Evolutionary conservation across 352 stramenopile genomes (phyloP).

Genomic region (Phytophthora multivora): DNA sequence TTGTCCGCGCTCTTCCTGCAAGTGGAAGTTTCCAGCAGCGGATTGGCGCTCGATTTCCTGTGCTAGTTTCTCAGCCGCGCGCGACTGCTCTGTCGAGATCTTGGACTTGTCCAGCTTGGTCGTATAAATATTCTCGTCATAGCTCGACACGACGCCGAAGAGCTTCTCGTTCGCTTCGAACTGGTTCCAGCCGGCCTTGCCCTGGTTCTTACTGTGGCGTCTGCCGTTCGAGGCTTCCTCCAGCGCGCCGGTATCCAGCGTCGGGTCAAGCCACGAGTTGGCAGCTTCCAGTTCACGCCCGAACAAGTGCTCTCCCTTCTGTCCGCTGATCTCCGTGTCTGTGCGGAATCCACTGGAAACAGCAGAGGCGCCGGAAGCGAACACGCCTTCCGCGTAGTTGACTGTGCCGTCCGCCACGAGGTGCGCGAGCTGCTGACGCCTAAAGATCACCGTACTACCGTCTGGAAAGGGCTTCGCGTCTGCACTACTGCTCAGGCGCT

Average conservation of each 20-base stretch:
- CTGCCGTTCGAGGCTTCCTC: slow-evolving; percentile 46
- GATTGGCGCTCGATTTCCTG: slow-evolving; percentile 94
- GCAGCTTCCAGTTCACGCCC: slow-evolving; percentile 70
- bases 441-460: slow-evolving; percentile 80
- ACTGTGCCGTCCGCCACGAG: slow-evolving; percentile 60
- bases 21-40: slow-evolving; percentile 91
- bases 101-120: slow-evolving; percentile 95
- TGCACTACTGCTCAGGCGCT: slow-evolving; percentile 33
- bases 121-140: slow-evolving; percentile 99
- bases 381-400: slow-evolving; percentile 62
- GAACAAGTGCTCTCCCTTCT: slow-evolving; percentile 67
- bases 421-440: slow-evolving; percentile 67
- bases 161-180: slow-evolving; percentile 97
- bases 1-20: slow-evolving; percentile 94
- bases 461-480: slow-evolving; percentile 62
- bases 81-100: slow-evolving; percentile 89
- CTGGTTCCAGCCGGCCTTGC: slow-evolving; percentile 91
- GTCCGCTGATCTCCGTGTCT: slow-evolving; percentile 91
- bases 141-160: slow-evolving; percentile 95
- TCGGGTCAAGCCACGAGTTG: slow-evolving; percentile 82
- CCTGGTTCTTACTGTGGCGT: slow-evolving; percentile 42
- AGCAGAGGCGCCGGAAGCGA: slow-evolving; percentile 24
- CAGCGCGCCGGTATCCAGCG: slow-evolving; percentile 76
- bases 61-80: slow-evolving; percentile 92
- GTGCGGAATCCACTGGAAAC: slow-evolving; percentile 63